A percentile compares a stretch with the other conserved stretches of the same genome.
These are phyloP conservation scores for Apiosordaria backusii DNA, from an alignment of 495 filamentous ascomycete species.

Conservation along the genomic window DNA sequence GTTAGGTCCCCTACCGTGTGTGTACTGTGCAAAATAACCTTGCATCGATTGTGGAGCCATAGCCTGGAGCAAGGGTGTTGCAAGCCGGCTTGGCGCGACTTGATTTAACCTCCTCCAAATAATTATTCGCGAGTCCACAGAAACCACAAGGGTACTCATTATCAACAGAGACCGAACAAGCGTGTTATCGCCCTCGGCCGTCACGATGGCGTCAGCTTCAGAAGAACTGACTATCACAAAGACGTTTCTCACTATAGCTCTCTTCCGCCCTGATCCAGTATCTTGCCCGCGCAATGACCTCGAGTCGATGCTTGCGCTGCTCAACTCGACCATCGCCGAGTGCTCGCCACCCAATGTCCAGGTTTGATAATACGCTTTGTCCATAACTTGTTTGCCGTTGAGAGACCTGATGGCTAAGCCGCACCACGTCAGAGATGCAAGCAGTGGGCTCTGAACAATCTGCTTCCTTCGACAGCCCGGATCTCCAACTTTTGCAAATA, in stretches of 20 bases:
- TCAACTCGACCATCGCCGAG: constrained; percentile 65
- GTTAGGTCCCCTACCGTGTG: background rate
- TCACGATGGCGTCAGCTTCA: constrained; percentile 63
- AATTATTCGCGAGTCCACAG: background rate
- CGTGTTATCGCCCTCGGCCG: constrained; percentile 5
- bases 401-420: constrained; percentile 53
- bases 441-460: constrained; percentile 72
- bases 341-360: constrained; percentile 86
- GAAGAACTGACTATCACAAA: constrained; percentile 78
- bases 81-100: background rate
- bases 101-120: background rate
- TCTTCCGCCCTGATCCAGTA: constrained; percentile 72
- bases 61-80: background rate
- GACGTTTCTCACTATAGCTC: constrained; percentile 69
- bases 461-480: constrained; percentile 64
- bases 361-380: constrained; percentile 73
- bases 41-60: background rate
- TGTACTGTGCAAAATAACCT: background rate
- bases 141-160: background rate
- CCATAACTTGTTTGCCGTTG: constrained; percentile 45
- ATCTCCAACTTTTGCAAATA: constrained; percentile 70
- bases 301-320: constrained; percentile 61
- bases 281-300: constrained; percentile 70
- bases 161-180: background rate
- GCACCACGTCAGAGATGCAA: constrained; percentile 68